These are phyloP conservation scores for Aspergillus alliaceus DNA, from an alignment of 2,329 filamentous ascomycete genomes.

Conservation along the genomic window DNA sequence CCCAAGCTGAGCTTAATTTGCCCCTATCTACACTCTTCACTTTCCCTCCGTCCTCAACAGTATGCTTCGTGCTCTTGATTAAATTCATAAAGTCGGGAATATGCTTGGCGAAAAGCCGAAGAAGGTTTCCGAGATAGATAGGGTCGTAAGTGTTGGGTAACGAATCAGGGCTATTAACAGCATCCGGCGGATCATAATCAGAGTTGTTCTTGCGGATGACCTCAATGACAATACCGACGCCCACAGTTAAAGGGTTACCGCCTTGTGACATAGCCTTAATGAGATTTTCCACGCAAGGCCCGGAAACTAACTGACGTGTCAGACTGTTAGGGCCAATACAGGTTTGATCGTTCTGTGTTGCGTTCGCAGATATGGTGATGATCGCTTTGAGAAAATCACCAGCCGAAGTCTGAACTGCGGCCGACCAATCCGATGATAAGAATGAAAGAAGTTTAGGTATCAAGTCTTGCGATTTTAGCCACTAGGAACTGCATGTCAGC, in stretches of 20 bases:
- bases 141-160: slow-evolving; percentile 84
- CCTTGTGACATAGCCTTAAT: slow-evolving; percentile 89
- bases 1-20: slow-evolving; percentile 82
- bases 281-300: slow-evolving; percentile 77
- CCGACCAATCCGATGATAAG: slow-evolving; percentile 78
- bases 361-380: slow-evolving; percentile 97
- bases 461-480: slow-evolving; percentile 85
- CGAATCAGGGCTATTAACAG: slow-evolving; percentile 75
- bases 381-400: slow-evolving; percentile 98
- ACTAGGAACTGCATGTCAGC: slow-evolving; percentile 52
- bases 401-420: slow-evolving; percentile 91
- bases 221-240: slow-evolving; percentile 95
- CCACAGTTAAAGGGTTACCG: slow-evolving; percentile 91
- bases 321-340: slow-evolving; percentile 97
- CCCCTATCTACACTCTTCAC: slow-evolving; percentile 66
- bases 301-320: slow-evolving; percentile 89
- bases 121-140: slow-evolving; percentile 88
- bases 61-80: slow-evolving; percentile 71
- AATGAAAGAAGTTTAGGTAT: slow-evolving; percentile 86
- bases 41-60: slow-evolving; percentile 56
- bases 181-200: slow-evolving; percentile 86
- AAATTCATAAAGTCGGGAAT: slow-evolving; percentile 93
- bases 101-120: slow-evolving; percentile 84
- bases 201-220: slow-evolving; percentile 99
- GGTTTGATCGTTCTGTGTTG: slow-evolving; percentile 96